Evolutionary conservation across 441 rosid genomes (phyloP).

Genomic region (Adansonia grandidieri): DNA sequence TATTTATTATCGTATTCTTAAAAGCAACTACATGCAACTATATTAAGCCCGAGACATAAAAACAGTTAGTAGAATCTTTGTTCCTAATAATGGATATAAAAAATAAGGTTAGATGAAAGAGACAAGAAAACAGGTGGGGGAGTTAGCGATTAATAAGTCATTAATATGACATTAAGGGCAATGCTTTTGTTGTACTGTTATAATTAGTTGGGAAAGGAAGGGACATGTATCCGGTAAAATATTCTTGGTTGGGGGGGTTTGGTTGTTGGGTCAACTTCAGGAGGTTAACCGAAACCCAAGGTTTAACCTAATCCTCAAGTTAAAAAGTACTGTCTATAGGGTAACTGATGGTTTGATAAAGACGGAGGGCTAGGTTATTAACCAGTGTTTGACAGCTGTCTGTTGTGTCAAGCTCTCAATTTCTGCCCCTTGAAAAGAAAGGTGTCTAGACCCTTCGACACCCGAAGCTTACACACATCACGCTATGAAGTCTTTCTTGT

Average conservation of each 20-base stretch:
- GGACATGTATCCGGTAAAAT: slow-evolving; percentile 4
- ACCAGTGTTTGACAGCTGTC: slow-evolving; percentile 21
- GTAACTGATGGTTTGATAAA: neutral
- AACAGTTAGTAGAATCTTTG: neutral
- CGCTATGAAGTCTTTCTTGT: slow-evolving; percentile 43
- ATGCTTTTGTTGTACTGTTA: slow-evolving; percentile 23
- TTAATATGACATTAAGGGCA: slow-evolving; percentile 24
- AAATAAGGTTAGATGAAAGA: slow-evolving; percentile 16
- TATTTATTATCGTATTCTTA: no score
- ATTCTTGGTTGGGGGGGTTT: neutral
- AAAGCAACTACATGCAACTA: no score
- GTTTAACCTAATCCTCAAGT: neutral
- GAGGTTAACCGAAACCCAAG: slow-evolving; percentile 42
- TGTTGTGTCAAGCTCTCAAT: slow-evolving; percentile 36
- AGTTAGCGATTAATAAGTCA: slow-evolving; percentile 2
- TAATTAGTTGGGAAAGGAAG: slow-evolving; percentile 28
- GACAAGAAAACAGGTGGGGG: slow-evolving; percentile 25
- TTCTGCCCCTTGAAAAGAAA: slow-evolving; percentile 37
- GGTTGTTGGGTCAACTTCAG: slow-evolving; percentile 61
- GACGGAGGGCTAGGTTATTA: slow-evolving; percentile 36
- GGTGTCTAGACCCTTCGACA: slow-evolving; percentile 35
- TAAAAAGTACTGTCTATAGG: neutral
- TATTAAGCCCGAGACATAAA: no score
- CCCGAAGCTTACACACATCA: slow-evolving; percentile 36
- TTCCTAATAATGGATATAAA: neutral